phyloP scores from a whole-genome alignment of 768 basidiomycete species.

The Trametes meyenii region DNA sequence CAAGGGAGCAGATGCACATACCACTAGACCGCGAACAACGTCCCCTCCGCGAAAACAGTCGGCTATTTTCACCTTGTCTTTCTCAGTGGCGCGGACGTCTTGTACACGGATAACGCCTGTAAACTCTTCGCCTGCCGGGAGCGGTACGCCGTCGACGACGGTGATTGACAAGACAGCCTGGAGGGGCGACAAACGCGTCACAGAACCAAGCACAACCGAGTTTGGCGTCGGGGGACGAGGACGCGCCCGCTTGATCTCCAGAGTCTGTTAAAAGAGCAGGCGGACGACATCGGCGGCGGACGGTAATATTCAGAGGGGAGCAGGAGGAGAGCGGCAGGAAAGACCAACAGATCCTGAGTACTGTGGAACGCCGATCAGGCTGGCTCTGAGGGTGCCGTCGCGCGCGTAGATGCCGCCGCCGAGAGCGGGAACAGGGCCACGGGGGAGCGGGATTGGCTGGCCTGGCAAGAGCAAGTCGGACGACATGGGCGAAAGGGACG shows the following conservation, averaged over 20 bases:
- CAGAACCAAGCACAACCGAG: conserved; percentile 78
- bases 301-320: conserved; percentile 26
- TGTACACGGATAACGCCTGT: conserved; percentile 85
- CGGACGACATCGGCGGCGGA: conserved; percentile 6
- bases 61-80: conserved; percentile 85
- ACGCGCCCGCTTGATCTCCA: conserved; percentile 66
- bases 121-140: conserved; percentile 86
- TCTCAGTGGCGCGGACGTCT: conserved; percentile 89
- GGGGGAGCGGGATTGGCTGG: conserved; percentile 66
- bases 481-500: conserved; percentile 17
- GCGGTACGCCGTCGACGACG: conserved; percentile 83
- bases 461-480: conserved; percentile 64
- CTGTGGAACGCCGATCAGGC: conserved; percentile 65
- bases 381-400: conserved; percentile 67
- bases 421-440: conserved; percentile 56
- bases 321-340: conserved; percentile 29
- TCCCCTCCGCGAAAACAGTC: conserved; percentile 94
- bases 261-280: conserved; percentile 43
- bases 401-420: conserved; percentile 70
- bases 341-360: conserved; percentile 69
- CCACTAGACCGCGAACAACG: conserved; percentile 84
- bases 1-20: conserved; percentile 43
- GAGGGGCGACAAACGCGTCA: conserved; percentile 80
- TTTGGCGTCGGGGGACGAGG: conserved; percentile 72
- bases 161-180: conserved; percentile 85